Evolutionary conservation across 352 stramenopile species (phyloP), one percentile per base, ranked within the genome.

Genomic region (Phytophthora agathidicida): DNA sequence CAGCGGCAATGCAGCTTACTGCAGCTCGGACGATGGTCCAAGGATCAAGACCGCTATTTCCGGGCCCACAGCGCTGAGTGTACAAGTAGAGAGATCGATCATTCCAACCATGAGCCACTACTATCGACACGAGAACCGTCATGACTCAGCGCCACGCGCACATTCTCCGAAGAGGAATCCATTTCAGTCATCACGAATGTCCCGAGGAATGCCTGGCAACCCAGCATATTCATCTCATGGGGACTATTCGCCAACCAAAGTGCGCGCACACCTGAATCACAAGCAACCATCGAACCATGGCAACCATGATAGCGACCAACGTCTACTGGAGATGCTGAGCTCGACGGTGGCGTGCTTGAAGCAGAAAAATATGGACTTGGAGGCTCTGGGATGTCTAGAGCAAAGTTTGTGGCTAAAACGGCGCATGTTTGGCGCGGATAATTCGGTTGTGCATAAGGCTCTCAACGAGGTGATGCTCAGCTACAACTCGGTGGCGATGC

Each of bases 401-500:
- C 84, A 94, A 37, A 81, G 68, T 28, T 63, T 92, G 5, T 90
- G 80, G 78, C 68, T 94, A 4, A 86, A 92, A 53, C 74, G 80
- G 3, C 76, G 81, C 7, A 91, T 94, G 79, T 88, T 92, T 42
- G 84, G 84, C 3, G 59, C 83, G 23, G 77, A 81, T 10, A 86
- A 78, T 51, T 63, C 71, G 3, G 69, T 78, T 17, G 81, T 93
- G 7, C 71, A 77, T 17, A 71, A 68, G 22, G 66, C 78, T 8
- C 65, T 91, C 5, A 69, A 77, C 17, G 80, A 91, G 1, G 77
- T 93, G 38, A 73, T 93, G 41, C 53, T 89, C 28, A 79, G 80
- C 26, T 90, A 89, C 68, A 93, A 91, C 56, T 77, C 80, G 16
- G 52, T 89, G 9, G 84, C 84, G n/a, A 90, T 93, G 82, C 70